These are phyloP conservation scores for Pisolithus albus DNA, from an alignment of 768 basidiomycete genomes.

Conservation along the genomic window DNA sequence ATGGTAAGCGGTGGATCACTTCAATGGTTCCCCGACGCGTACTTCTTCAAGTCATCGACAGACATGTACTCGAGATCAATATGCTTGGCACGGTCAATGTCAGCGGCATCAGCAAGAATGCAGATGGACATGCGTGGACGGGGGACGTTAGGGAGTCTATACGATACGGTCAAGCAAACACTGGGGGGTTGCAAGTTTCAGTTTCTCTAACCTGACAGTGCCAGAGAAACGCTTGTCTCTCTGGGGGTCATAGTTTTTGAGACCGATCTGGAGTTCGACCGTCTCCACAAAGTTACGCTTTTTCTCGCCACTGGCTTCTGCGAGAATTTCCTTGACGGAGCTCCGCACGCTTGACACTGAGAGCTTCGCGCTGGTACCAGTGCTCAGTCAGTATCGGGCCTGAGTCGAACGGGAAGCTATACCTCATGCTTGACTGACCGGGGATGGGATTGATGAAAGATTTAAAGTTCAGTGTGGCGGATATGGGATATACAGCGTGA, in stretches of 20 bases:
- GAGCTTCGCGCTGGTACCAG: conserved; percentile 61
- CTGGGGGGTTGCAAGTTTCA: background rate
- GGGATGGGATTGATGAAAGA: conserved; percentile 11
- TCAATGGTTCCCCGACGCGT: conserved; percentile 15
- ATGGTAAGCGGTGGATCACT: background rate
- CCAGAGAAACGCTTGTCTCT: conserved; percentile 99
- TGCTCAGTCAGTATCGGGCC: background rate
- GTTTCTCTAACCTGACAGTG: conserved; percentile 74
- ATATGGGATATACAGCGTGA: conserved; percentile 29
- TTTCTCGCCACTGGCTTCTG: conserved; percentile 78
- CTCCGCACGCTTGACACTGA: conserved; percentile 99
- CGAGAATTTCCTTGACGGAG: conserved; percentile 87
- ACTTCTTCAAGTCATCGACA: conserved; percentile 99
- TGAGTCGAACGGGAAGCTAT: conserved; percentile 1
- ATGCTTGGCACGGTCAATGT: conserved; percentile 98
- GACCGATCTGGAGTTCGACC: conserved; percentile 91
- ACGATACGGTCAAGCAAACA: background rate
- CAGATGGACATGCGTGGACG: conserved; percentile 99
- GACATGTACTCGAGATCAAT: conserved; percentile 99
- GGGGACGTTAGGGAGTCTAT: conserved; percentile 90
- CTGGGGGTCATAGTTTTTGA: conserved; percentile 99
- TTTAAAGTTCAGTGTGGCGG: conserved; percentile 29
- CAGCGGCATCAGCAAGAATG: conserved; percentile 98
- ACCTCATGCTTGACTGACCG: conserved; percentile 27
- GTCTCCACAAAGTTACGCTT: conserved; percentile 95